Evolutionary conservation across 2,329 filamentous ascomycete species (phyloP).

Genomic region (Nothophaeocryptopus gaeumannii): DNA sequence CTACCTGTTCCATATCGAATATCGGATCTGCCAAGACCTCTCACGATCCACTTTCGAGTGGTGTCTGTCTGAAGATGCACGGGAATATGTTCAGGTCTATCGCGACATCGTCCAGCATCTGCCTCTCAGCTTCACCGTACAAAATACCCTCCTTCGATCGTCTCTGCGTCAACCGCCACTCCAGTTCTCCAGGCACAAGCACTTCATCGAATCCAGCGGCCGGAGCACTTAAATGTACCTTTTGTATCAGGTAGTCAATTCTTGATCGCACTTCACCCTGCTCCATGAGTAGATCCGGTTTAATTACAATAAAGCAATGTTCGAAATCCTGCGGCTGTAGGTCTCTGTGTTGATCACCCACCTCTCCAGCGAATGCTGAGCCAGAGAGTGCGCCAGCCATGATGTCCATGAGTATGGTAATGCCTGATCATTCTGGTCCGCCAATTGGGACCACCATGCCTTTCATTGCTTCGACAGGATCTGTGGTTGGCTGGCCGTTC

Average conservation of each 20-base stretch:
- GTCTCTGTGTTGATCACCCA: slow-evolving; percentile 67
- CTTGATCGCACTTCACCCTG: not conserved
- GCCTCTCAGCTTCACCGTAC: too few species aligned
- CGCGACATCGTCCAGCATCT: too few species aligned
- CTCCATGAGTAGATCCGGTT: slow-evolving; percentile 13
- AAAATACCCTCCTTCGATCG: not conserved
- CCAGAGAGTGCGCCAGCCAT: slow-evolving; percentile 73
- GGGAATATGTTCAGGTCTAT: too few species aligned
- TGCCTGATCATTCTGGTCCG: slow-evolving; percentile 70
- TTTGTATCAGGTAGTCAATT: not conserved
- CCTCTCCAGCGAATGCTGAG: slow-evolving; percentile 69
- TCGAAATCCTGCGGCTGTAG: slow-evolving; percentile 37
- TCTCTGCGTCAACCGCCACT: not conserved
- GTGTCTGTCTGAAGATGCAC: too few species aligned
- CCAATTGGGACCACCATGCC: slow-evolving; percentile 80
- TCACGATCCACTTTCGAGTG: too few species aligned
- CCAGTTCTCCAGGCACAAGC: not conserved
- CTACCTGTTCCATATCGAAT: too few species aligned
- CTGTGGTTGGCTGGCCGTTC: slow-evolving; percentile 53
- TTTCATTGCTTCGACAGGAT: slow-evolving; percentile 64
- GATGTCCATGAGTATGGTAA: slow-evolving; percentile 80
- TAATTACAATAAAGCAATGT: slow-evolving; percentile 15
- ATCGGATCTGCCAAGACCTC: too few species aligned
- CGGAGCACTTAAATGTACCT: not conserved
- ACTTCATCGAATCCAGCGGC: not conserved